Evolutionary conservation across 495 filamentous ascomycete species (phyloP).

Genomic region (Lophiotrema nucula): DNA sequence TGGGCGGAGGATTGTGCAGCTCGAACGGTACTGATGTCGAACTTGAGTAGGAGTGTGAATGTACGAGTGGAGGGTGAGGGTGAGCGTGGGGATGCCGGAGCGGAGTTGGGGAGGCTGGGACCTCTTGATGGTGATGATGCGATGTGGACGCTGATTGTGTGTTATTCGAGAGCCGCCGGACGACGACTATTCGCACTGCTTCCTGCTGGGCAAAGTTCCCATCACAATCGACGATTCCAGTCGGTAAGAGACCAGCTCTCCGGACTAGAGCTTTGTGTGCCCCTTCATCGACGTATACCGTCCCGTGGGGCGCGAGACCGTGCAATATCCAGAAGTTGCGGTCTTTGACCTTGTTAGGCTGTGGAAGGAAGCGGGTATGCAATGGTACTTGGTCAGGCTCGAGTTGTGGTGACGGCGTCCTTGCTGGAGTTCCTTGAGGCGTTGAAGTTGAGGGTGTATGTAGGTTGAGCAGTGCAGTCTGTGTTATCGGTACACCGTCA

Average conservation of each 20-base stretch:
- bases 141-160: background rate
- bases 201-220: conserved; percentile 89
- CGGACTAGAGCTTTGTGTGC: conserved; percentile 73
- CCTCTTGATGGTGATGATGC: conserved; percentile 35
- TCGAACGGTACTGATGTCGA: conserved; percentile 28
- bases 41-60: conserved; percentile 3
- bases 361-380: conserved; percentile 90
- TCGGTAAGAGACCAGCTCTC: conserved; percentile 88
- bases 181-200: conserved; percentile 79
- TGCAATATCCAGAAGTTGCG: conserved; percentile 96
- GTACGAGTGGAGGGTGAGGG: conserved; percentile 1
- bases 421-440: conserved; percentile 16
- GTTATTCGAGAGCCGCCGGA: conserved; percentile 48
- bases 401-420: conserved; percentile 24
- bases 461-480: conserved; percentile 22
- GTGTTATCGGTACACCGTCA: conserved; percentile 10
- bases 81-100: background rate
- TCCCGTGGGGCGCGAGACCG: conserved; percentile 88
- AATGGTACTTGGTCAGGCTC: conserved; percentile 53
- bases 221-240: conserved; percentile 84
- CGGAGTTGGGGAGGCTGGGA: conserved; percentile 43
- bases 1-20: conserved; percentile 45
- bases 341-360: conserved; percentile 81
- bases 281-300: conserved; percentile 85
- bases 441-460: conserved; percentile 17